These are phyloP conservation scores for Plasmodium knowlesi DNA, from an alignment of 169 alveolate genomes.

Conservation along the genomic window DNA sequence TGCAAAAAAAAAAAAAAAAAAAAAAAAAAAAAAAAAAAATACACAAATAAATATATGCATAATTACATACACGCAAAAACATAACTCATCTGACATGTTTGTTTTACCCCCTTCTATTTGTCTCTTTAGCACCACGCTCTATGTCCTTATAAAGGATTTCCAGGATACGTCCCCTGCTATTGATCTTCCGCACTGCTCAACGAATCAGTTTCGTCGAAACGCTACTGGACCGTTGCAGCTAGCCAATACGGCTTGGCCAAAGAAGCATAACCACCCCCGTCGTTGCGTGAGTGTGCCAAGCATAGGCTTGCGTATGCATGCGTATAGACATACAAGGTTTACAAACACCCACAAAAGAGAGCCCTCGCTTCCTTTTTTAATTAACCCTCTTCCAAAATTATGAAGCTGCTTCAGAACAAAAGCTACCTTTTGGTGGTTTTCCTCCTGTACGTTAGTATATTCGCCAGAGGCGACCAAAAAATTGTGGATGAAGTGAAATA, in stretches of 20 bases:
- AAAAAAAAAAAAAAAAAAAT: too few species aligned
- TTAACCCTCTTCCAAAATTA: neutral
- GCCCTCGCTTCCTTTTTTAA: neutral
- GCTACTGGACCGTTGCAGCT: neutral
- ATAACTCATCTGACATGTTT: neutral
- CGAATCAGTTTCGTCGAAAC: neutral
- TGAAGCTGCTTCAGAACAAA: constrained; percentile 27
- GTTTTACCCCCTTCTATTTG: neutral
- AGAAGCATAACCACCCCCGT: neutral
- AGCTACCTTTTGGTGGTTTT: constrained; percentile 39
- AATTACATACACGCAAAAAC: neutral
- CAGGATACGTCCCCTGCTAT: neutral
- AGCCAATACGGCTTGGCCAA: neutral
- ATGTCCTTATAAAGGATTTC: neutral
- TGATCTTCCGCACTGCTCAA: neutral
- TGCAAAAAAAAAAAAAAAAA: neutral
- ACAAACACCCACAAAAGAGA: neutral
- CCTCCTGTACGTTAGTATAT: constrained; percentile 10
- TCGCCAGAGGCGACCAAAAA: neutral
- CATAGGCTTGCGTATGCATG: neutral
- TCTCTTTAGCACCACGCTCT: neutral
- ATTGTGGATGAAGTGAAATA: constrained; percentile 42
- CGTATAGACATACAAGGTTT: neutral
- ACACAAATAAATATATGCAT: neutral
- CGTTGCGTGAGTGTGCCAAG: neutral